phyloP scores from a whole-genome alignment of 257 asterid genomes.

The Capsicum rhomboideum region DNA sequence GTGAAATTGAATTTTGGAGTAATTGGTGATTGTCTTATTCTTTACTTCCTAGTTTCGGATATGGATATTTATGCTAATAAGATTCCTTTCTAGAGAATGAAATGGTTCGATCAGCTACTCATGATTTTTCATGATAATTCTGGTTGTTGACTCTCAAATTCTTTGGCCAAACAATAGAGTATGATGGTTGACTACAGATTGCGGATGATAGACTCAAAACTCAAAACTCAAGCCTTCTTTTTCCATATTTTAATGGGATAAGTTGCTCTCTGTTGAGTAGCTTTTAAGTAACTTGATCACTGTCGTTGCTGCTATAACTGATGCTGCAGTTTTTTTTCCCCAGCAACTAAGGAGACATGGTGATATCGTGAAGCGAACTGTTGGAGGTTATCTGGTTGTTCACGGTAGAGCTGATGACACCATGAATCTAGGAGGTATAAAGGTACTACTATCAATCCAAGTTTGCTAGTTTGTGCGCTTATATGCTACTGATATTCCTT shows the following conservation, averaged over 20 bases:
- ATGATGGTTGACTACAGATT: neutral
- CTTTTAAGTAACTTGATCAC: neutral
- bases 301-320: neutral
- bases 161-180: neutral
- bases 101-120: too few species aligned
- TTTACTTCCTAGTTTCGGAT: neutral
- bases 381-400: constrained; percentile 59
- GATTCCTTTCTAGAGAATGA: neutral
- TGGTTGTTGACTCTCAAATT: too few species aligned
- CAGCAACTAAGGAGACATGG: constrained; percentile 96
- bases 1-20: neutral
- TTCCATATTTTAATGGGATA: neutral
- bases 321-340: neutral
- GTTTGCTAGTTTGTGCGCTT: neutral
- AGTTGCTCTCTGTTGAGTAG: neutral
- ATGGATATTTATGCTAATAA: neutral
- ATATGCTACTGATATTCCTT: neutral
- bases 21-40: neutral
- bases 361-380: constrained; percentile 64
- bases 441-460: constrained; percentile 30
- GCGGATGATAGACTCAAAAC: neutral
- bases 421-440: constrained; percentile 95
- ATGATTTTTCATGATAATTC: too few species aligned
- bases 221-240: neutral
- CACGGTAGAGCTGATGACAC: constrained; percentile 98